Conservation (phyloP, 768 basidiomycete genomes). For the Pulveroboletus sp. region DNA sequence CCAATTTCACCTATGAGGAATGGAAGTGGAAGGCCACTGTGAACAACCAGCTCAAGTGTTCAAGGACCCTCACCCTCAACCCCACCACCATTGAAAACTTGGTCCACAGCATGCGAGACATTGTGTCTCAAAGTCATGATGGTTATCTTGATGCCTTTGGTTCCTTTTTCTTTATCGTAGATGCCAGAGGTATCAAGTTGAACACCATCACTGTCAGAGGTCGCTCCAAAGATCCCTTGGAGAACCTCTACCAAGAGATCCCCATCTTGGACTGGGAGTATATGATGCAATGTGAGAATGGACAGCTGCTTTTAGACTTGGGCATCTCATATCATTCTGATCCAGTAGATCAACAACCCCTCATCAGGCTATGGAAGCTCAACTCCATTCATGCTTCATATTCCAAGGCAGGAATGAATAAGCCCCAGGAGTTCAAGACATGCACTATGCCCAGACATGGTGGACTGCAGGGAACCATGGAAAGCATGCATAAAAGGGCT, state of each 20-base stretch:
- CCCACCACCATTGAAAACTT: neutral
- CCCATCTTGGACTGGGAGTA: conserved; percentile 12
- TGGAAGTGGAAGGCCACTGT: conserved; percentile 11
- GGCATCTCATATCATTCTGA: conserved; percentile 7
- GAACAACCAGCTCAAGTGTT: conserved; percentile 3
- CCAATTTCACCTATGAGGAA: conserved; percentile 5
- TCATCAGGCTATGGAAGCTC: conserved; percentile 6
- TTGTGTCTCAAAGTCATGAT: neutral
- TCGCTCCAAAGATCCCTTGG: conserved; percentile 1
- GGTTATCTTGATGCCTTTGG: conserved; percentile 2
- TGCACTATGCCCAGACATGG: conserved; percentile 9
- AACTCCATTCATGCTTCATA: conserved; percentile 7
- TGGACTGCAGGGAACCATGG: conserved; percentile 1
- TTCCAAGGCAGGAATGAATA: conserved; percentile 9
- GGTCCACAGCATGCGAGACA: neutral
- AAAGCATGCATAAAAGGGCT: neutral
- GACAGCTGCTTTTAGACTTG: conserved; percentile 7
- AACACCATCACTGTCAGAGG: conserved; percentile 3
- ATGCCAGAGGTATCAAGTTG: conserved; percentile 14
- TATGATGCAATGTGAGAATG: conserved; percentile 4
- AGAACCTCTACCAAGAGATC: conserved; percentile 4
- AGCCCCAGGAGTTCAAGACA: conserved; percentile 5
- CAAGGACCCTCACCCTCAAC: conserved; percentile 5
- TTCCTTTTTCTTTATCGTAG: conserved; percentile 15
- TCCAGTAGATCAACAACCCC: neutral